These are phyloP conservation scores for Aspergillus unguis DNA, from an alignment of 2,329 filamentous ascomycete species.

Conservation along the genomic window DNA sequence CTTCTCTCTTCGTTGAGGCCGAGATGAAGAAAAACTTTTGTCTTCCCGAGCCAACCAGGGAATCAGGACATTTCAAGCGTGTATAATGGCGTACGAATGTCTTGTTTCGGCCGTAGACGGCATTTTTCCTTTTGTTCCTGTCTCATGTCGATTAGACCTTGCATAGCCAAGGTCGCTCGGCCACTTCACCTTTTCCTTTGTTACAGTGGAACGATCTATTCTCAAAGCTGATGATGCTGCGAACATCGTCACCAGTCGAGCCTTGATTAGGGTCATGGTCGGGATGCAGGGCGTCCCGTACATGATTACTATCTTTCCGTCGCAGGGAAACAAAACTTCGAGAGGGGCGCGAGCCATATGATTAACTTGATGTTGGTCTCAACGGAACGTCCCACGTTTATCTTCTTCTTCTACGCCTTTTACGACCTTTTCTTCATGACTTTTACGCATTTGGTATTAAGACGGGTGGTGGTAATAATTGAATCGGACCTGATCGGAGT, in stretches of 20 bases:
- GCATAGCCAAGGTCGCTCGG: neutral
- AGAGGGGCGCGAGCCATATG: neutral
- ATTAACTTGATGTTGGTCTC: neutral
- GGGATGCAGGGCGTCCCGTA: neutral
- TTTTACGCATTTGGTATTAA: slow-evolving; percentile 17
- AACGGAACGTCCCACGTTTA: neutral
- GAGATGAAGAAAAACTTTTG: slow-evolving; percentile 64
- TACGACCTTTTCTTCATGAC: slow-evolving; percentile 9
- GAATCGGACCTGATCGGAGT: slow-evolving; percentile 15
- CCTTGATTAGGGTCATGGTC: slow-evolving; percentile 3
- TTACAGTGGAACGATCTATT: slow-evolving; percentile 2
- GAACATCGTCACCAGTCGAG: neutral
- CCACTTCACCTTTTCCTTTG: slow-evolving; percentile 9
- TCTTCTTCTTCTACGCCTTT: slow-evolving; percentile 5
- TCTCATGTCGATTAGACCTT: slow-evolving; percentile 5
- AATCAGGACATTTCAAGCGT: slow-evolving; percentile 21
- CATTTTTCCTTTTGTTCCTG: slow-evolving; percentile 12
- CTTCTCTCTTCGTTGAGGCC: slow-evolving; percentile 73
- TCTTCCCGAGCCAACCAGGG: slow-evolving; percentile 39
- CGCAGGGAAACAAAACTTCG: neutral
- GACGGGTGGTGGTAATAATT: slow-evolving; percentile 12
- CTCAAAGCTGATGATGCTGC: neutral
- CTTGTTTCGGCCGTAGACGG: slow-evolving; percentile 6
- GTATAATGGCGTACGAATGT: slow-evolving; percentile 12
- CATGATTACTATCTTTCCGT: slow-evolving; percentile 1